Evolutionary conservation across 2,329 filamentous ascomycete genomes (phyloP), one percentile per base, ranked within the genome.

Genomic region (Ophiostoma angusticollis): DNA sequence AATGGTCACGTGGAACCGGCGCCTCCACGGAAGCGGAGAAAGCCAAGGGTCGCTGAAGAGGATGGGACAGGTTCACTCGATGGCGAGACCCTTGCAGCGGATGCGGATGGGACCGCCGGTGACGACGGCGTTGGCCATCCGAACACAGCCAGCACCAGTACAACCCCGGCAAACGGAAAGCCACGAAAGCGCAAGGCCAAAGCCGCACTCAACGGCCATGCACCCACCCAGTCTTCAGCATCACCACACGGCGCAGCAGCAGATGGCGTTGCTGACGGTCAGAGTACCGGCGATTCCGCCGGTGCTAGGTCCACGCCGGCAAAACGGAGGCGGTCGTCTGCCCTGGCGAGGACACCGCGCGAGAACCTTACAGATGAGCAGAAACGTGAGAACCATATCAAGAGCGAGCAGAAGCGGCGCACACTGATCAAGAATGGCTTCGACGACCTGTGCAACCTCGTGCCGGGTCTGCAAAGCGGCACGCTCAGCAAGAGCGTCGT

Each of bases 401-500:
- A 78, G 37, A 91, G 84, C 37, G 85, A 93, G 54, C 84, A 93
- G 60, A 93, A 91, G 58, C 72, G 86, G 24, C 70, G 85, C 34
- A 84, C 84, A 19, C 64, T 86, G 33, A 89, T 89, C 51, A 81
- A 85, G 53, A 72, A 82, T 47, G 84, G 84, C 0, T 93, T 89
- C 50, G 80, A 86, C 31, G 81, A 89, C 42, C 61, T 93, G n/a
- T 74, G 74, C 47, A 68, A 75, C 21, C 65, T 93, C 17, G 82
- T 93, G 0, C 85, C 86, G 0, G 79, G 77, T 13, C 65, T 93
- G 9, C 72, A 70, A 40, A 77, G 74, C 19, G 80, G 81, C 8
- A 80, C 81, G 1, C 78, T 86, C 48, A 91, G 84, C 61, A 93
- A 93, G 62, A 87, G 82, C 54, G 78, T 75, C 7, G 80, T 85